These are phyloP conservation scores for Excoecaria cochinchinensis DNA, from an alignment of 345 rosid species.

Conservation along the genomic window DNA sequence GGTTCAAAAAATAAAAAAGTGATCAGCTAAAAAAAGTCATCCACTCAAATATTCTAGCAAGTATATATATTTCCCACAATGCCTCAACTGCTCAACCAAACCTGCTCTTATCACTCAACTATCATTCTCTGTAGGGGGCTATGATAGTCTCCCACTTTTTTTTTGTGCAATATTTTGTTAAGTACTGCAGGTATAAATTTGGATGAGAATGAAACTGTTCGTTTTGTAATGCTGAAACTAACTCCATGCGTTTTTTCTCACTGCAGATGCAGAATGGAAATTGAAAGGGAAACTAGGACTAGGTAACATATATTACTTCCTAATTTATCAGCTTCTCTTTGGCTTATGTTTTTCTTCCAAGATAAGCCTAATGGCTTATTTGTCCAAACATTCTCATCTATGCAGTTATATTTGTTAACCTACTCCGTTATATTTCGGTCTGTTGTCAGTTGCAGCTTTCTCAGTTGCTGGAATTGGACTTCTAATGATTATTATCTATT, in stretches of 20 bases:
- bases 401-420: background rate
- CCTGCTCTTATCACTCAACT: background rate
- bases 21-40: background rate
- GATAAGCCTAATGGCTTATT: background rate
- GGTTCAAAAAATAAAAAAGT: background rate
- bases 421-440: background rate
- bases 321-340: background rate
- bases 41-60: background rate
- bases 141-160: background rate
- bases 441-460: background rate
- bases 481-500: too few relatives aligned
- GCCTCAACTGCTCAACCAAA: conserved; percentile 8
- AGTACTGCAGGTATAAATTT: too few relatives aligned
- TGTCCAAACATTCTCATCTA: background rate
- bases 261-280: background rate
- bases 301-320: background rate
- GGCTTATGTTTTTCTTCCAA: background rate
- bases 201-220: background rate
- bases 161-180: too few relatives aligned
- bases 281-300: background rate
- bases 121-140: too few relatives aligned
- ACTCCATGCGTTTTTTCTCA: background rate
- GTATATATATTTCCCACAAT: background rate
- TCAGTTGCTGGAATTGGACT: too few relatives aligned
- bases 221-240: background rate